These are phyloP conservation scores for Avena insularis DNA, from an alignment of 176 grass and related monocot genomes.

Conservation along the genomic window DNA sequence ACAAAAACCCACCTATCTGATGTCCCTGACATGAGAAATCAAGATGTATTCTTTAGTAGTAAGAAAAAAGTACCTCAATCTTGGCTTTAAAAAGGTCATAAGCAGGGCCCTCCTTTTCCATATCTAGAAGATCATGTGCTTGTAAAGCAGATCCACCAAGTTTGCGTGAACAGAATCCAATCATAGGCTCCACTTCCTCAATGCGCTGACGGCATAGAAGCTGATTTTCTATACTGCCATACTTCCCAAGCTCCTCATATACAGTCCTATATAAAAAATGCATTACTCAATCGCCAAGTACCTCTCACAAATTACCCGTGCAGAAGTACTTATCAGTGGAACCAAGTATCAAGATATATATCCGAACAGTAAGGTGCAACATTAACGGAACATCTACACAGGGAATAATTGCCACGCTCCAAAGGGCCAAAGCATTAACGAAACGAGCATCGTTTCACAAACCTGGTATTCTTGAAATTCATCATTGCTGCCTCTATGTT, in stretches of 20 bases:
- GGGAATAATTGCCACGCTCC: not conserved
- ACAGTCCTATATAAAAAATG: slow-evolving; percentile 62
- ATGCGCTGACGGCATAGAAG: slow-evolving; percentile 90
- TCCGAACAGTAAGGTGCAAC: slow-evolving; percentile 19
- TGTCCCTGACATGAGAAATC: not conserved
- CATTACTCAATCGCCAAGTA: slow-evolving; percentile 25
- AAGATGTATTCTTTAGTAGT: slow-evolving; percentile 4
- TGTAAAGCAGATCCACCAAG: slow-evolving; percentile 86
- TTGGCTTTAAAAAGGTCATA: slow-evolving; percentile 93
- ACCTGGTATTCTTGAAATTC: slow-evolving; percentile 98
- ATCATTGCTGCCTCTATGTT: slow-evolving; percentile 88
- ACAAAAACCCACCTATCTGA: not conserved
- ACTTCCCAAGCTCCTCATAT: slow-evolving; percentile 94
- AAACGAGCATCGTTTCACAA: slow-evolving; percentile 28
- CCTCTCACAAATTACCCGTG: not conserved
- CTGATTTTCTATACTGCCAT: slow-evolving; percentile 96
- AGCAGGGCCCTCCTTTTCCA: slow-evolving; percentile 87
- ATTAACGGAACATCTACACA: slow-evolving; percentile 13
- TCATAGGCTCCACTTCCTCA: slow-evolving; percentile 96
- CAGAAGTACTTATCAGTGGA: slow-evolving; percentile 2
- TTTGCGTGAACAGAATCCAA: slow-evolving; percentile 96
- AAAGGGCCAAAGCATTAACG: not conserved
- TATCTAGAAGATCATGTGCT: slow-evolving; percentile 83
- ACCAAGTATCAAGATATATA: slow-evolving; percentile 14
- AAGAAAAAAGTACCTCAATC: slow-evolving; percentile 71